These are phyloP conservation scores for Stygiomarasmius scandens DNA, from an alignment of 1,284 basidiomycete species.

Conservation along the genomic window DNA sequence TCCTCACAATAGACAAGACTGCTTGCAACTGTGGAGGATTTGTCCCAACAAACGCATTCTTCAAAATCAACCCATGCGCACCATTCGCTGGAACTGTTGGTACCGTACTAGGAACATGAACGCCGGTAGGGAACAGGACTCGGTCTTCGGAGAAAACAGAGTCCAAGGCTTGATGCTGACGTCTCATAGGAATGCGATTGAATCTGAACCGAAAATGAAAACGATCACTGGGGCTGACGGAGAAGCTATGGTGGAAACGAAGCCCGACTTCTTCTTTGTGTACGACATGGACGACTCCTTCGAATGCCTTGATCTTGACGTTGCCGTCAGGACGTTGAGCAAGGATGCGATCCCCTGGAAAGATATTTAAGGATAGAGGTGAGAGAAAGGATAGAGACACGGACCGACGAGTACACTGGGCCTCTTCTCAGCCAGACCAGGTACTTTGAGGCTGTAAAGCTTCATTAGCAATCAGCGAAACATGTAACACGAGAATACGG, in stretches of 20 bases:
- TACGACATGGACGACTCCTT: conserved; percentile 60
- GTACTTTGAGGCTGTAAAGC: conserved; percentile 51
- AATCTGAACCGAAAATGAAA: conserved; percentile 59
- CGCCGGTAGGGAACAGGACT: conserved; percentile 15
- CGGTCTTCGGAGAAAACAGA: conserved; percentile 23
- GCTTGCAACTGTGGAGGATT: conserved; percentile 60
- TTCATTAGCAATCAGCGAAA: background rate
- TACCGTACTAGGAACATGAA: conserved; percentile 6
- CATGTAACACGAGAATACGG: conserved; percentile 23
- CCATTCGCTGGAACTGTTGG: background rate
- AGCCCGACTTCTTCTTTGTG: conserved; percentile 54
- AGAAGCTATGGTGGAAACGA: conserved; percentile 51
- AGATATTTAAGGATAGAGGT: background rate
- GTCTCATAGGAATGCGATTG: conserved; percentile 51
- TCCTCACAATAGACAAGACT: conserved; percentile 50
- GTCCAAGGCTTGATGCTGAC: conserved; percentile 58
- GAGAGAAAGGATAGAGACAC: conserved; percentile 16
- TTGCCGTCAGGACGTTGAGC: conserved; percentile 43
- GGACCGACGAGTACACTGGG: conserved; percentile 64
- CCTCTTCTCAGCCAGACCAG: conserved; percentile 66
- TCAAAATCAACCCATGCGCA: conserved; percentile 18
- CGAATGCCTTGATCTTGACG: conserved; percentile 47
- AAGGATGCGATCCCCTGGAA: conserved; percentile 54
- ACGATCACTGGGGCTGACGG: conserved; percentile 25
- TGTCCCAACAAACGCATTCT: conserved; percentile 46